Percentiles rank a stretch among this genome's conserved stretches.
These are phyloP conservation scores for Drechslerella dactyloides DNA, from an alignment of 2,329 filamentous ascomycete species.

Conservation along the genomic window DNA sequence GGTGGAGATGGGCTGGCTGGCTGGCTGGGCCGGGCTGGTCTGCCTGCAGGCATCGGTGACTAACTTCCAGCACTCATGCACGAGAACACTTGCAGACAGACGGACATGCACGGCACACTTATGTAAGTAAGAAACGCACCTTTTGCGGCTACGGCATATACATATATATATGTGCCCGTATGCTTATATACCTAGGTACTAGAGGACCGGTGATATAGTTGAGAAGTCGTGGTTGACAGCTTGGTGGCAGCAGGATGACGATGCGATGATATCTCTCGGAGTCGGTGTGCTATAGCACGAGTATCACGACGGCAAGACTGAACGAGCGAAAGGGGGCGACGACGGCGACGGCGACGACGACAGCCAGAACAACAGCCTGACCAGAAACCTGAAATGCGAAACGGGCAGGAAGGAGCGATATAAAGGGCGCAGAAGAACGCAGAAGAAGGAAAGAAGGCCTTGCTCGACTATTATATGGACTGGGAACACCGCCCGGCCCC, in stretches of 20 bases:
- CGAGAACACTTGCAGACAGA: no score
- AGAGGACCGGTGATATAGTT: no score
- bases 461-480: neutral
- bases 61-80: neutral
- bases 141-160: no score
- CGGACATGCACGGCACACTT: no score
- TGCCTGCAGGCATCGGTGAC: conserved; percentile 1
- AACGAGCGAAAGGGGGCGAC: conserved; percentile 39
- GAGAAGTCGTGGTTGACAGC: no score
- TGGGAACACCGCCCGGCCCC: no score
- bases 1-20: neutral
- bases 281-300: neutral
- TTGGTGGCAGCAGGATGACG: no score
- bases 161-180: no score
- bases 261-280: no score
- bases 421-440: conserved; percentile 44
- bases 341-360: conserved; percentile 16
- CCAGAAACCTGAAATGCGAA: conserved; percentile 25
- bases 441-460: conserved; percentile 9
- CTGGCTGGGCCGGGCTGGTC: no score
- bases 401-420: conserved; percentile 25
- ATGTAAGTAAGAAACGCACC: no score
- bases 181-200: no score
- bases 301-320: conserved; percentile 7
- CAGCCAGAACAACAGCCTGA: conserved; percentile 19